Evolutionary conservation across 345 rosid species (phyloP), one percentile per base, ranked within the genome.

Genomic region (Anastatica hierochuntica): DNA sequence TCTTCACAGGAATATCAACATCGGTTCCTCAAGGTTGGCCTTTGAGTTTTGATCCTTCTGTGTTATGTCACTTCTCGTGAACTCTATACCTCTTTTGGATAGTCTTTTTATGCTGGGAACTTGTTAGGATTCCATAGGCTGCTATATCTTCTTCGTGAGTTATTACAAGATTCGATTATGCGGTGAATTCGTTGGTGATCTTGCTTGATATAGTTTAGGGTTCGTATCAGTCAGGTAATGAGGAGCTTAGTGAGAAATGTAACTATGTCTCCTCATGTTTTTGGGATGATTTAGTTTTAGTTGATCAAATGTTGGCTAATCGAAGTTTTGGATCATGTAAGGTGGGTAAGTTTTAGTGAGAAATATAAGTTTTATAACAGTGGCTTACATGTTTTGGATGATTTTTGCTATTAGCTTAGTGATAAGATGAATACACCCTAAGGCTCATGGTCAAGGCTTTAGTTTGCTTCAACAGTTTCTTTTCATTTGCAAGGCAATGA

Each of bases 1-100:
- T 67, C 86, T 92, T 69, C 99, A 80, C 14, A 74, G 99, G 77
- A 88, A 79, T 74, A 50, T 76, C 67, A 77, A 61, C 58, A 69
- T 78, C 11, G 76, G 77, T 36, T 82, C 87, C 33, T 61, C 78
- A 31, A 85, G 86, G 95, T 84, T 54, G n/a, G 37, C 10, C 27
- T 1, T n/a, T 33, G 26, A 52, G 14, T n/a, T 13, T 43, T 21
- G 2, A 20, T 44, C 34, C 2, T 43, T 43, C 14, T 56, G 14
- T 34, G 30, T 29, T n/a, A 8, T 55, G 14, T 13, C 18, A 21
- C 24, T 21, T 21, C 24, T 5, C 24, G 24, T 21, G 24, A 21
- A 21, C n/a, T n/a, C n/a, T n/a, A n/a, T n/a, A n/a, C n/a, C n/a
- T n/a, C n/a, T n/a, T n/a, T 21, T 21, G 24, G 5, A 5, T 21